Percentiles rank a stretch among this genome's conserved stretches.
Evolutionary conservation across 352 stramenopile species (phyloP).

Genomic region (Blastocystis sp.): DNA sequence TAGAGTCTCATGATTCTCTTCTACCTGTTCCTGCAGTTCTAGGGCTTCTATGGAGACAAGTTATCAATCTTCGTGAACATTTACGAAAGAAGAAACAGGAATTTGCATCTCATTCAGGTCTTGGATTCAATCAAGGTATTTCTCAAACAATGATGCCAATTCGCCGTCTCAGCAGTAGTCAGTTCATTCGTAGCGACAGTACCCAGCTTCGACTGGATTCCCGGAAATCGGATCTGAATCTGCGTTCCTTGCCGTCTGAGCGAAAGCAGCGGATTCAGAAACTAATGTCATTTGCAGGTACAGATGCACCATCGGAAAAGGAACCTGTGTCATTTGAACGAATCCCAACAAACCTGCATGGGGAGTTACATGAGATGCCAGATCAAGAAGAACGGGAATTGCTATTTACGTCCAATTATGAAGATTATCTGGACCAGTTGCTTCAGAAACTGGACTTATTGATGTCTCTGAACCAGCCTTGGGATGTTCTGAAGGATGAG

Average conservation of each 20-base stretch:
- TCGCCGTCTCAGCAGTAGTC: neutral
- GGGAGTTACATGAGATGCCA: neutral
- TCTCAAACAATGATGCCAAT: constrained; percentile 9
- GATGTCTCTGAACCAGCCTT: constrained; percentile 36
- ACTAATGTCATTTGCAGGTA: neutral
- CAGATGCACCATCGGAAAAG: neutral
- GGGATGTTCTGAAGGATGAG: neutral
- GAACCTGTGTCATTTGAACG: neutral
- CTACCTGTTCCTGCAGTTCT: neutral
- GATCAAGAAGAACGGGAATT: neutral
- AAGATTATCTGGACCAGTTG: constrained; percentile 13
- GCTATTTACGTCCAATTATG: constrained; percentile 6
- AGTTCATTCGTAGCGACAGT: neutral
- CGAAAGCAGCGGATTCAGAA: neutral
- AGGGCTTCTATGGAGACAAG: neutral
- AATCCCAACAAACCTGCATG: neutral
- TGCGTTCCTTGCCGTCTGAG: neutral
- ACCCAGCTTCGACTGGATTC: neutral
- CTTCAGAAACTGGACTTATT: constrained; percentile 35
- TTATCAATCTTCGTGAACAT: constrained; percentile 31
- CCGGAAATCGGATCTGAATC: neutral
- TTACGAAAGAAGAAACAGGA: constrained; percentile 50
- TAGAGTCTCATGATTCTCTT: neutral
- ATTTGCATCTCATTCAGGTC: neutral
- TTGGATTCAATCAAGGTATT: neutral